phyloP scores from a whole-genome alignment of 1,284 basidiomycete genomes.

The Sphagnurus paluster region DNA sequence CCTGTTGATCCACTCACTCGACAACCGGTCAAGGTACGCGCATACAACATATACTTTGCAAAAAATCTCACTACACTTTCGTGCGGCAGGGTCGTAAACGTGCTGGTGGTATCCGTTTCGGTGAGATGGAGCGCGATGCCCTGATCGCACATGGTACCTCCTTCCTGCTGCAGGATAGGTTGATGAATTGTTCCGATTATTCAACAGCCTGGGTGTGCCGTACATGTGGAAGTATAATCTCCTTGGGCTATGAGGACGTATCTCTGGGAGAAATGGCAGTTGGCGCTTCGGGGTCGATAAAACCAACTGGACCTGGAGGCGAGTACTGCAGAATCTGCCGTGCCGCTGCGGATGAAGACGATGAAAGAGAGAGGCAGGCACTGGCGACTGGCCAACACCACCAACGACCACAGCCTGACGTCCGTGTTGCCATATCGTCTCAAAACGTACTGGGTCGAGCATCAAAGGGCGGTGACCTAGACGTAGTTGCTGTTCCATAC shows the following conservation, averaged over 20 bases:
- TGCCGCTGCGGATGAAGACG: constrained; percentile 63
- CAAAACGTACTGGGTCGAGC: constrained; percentile 61
- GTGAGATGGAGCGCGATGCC: constrained; percentile 99
- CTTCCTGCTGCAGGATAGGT: constrained; percentile 94
- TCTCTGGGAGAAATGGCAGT: constrained; percentile 65
- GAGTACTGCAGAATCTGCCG: constrained; percentile 95
- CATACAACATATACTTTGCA: neutral
- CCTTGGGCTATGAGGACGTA: constrained; percentile 90
- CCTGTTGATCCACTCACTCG: constrained; percentile 95
- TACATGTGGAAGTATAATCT: constrained; percentile 93
- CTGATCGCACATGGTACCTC: constrained; percentile 98
- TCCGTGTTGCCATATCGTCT: constrained; percentile 64
- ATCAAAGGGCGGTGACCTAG: constrained; percentile 77
- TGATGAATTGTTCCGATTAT: constrained; percentile 99
- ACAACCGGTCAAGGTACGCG: constrained; percentile 91
- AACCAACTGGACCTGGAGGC: constrained; percentile 67
- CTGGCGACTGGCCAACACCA: constrained; percentile 49
- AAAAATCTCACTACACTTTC: constrained; percentile 6
- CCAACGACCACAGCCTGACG: constrained; percentile 43
- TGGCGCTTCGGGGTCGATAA: constrained; percentile 49
- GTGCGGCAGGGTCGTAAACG: constrained; percentile 87
- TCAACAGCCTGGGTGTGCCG: constrained; percentile 98
- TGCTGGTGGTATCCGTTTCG: constrained; percentile 98
- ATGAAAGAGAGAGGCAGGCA: constrained; percentile 53
- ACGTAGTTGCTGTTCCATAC: constrained; percentile 94